Evolutionary conservation across 2,329 filamentous ascomycete genomes (phyloP).

Genomic region (Elsinoe necatrix): DNA sequence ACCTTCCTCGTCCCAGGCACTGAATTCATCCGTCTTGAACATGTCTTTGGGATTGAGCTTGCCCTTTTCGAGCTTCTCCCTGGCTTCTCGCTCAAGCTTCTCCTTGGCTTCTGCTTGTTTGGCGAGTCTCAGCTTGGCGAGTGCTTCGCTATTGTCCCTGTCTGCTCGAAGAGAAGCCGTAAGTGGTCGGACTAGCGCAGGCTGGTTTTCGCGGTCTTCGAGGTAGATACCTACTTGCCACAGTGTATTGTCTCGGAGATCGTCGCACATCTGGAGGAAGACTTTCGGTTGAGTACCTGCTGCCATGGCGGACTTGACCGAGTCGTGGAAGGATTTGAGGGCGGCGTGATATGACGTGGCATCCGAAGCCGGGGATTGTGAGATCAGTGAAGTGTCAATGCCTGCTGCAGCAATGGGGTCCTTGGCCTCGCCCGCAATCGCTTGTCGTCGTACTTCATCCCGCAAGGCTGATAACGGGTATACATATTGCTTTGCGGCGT

Average conservation of each 20-base stretch:
- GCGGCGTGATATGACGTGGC: slow-evolving; percentile 40
- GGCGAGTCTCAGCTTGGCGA: slow-evolving; percentile 40
- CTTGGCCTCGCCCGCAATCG: slow-evolving; percentile 43
- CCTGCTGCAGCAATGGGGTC: slow-evolving; percentile 22
- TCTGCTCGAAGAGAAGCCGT: slow-evolving; percentile 44
- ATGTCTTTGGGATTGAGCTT: slow-evolving; percentile 50
- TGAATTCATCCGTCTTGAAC: slow-evolving; percentile 55
- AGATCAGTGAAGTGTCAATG: slow-evolving; percentile 20
- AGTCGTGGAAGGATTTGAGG: slow-evolving; percentile 49
- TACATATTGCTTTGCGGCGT: slow-evolving; percentile 51
- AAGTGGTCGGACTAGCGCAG: slow-evolving; percentile 63
- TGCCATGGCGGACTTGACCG: slow-evolving; percentile 47
- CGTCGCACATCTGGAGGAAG: slow-evolving; percentile 68
- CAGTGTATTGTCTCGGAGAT: slow-evolving; percentile 70
- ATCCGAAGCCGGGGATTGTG: slow-evolving; percentile 18
- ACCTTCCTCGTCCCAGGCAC: slow-evolving; percentile 74
- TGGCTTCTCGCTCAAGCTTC: slow-evolving; percentile 41
- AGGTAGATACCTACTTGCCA: slow-evolving; percentile 80
- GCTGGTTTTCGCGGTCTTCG: slow-evolving; percentile 64
- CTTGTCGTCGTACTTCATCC: slow-evolving; percentile 49
- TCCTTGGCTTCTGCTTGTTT: slow-evolving; percentile 38
- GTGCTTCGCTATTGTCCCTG: slow-evolving; percentile 44
- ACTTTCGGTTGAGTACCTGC: slow-evolving; percentile 54
- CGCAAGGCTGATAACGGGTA: slow-evolving; percentile 50
- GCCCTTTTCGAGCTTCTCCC: slow-evolving; percentile 45